phyloP scores from a whole-genome alignment of 805 yeast genomes.

The Pichia nakasei region DNA sequence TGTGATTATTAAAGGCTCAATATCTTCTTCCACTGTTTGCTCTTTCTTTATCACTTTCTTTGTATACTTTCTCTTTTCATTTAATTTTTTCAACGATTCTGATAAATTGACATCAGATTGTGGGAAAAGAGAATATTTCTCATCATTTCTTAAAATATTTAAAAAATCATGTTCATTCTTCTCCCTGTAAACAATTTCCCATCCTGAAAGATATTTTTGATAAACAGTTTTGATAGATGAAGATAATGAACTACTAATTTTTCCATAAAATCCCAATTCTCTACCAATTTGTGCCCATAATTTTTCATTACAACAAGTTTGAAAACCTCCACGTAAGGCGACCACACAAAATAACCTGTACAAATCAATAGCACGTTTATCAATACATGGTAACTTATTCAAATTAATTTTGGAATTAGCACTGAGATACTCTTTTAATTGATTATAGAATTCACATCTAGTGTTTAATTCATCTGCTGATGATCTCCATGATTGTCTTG shows the following conservation, averaged over 20 bases:
- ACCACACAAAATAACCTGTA: constrained; percentile 52
- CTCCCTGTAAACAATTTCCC: constrained; percentile 13
- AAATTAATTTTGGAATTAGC: constrained; percentile 13
- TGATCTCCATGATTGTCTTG: constrained; percentile 39
- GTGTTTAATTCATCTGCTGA: constrained; percentile 33
- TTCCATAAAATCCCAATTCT: constrained; percentile 68
- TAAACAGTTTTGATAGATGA: constrained; percentile 58
- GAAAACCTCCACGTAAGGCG: constrained; percentile 56
- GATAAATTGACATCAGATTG: neutral
- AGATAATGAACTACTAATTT: constrained; percentile 62
- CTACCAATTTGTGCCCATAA: constrained; percentile 80
- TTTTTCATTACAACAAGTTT: constrained; percentile 52
- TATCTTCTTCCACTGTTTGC: neutral
- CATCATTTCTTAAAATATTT: constrained; percentile 8
- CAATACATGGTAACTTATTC: constrained; percentile 53
- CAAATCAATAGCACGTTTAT: constrained; percentile 57
- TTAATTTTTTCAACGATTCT: neutral
- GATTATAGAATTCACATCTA: constrained; percentile 39
- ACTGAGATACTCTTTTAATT: constrained; percentile 32
- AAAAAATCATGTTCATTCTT: constrained; percentile 8
- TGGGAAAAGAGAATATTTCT: constrained; percentile 2
- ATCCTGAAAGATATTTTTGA: constrained; percentile 31
- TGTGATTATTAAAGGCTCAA: too few relatives aligned
- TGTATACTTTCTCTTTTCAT: neutral
- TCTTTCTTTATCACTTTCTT: neutral